A percentile compares a stretch with the other conserved stretches of the same genome.
phyloP scores from a whole-genome alignment of 306 rosid genomes.

The Prunus fruticosa region DNA sequence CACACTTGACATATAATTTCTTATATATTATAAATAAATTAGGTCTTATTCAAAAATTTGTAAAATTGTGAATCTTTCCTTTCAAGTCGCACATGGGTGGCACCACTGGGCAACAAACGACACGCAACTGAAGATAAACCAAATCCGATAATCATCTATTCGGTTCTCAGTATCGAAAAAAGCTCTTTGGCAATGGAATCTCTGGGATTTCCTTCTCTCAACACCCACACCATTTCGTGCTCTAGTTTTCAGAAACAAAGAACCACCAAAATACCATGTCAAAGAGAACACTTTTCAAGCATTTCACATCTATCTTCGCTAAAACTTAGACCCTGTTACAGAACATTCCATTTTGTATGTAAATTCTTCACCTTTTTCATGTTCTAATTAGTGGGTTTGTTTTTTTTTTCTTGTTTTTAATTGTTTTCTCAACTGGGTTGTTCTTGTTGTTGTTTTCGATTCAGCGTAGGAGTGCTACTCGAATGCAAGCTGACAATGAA shows the following conservation, averaged over 20 bases:
- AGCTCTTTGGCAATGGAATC: conserved; percentile 48
- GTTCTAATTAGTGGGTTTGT: not conserved
- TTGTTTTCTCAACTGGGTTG: conserved; percentile 2
- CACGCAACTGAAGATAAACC: not conserved
- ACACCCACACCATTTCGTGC: conserved; percentile 31
- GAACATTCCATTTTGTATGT: conserved; percentile 36
- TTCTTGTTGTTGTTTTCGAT: conserved; percentile 3
- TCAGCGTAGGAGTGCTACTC: conserved; percentile 39
- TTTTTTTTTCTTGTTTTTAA: not conserved
- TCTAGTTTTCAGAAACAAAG: conserved; percentile 23
- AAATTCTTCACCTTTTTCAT: conserved; percentile 3
- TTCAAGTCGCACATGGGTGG: too few relatives aligned
- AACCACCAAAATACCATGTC: conserved; percentile 13
- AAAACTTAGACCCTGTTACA: conserved; percentile 28
- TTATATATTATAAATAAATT: too few relatives aligned
- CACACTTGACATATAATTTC: too few relatives aligned
- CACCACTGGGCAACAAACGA: conserved; percentile 11
- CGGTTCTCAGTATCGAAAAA: not conserved
- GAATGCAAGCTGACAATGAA: conserved; percentile 53
- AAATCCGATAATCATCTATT: not conserved
- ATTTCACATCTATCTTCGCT: conserved; percentile 32
- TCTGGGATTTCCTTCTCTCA: conserved; percentile 58
- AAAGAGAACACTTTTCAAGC: conserved; percentile 22
- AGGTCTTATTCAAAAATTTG: too few relatives aligned
- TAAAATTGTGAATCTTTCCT: too few relatives aligned